Evolutionary conservation across 2,329 filamentous ascomycete genomes (phyloP).

Genomic region (Cercospora citrullina): DNA sequence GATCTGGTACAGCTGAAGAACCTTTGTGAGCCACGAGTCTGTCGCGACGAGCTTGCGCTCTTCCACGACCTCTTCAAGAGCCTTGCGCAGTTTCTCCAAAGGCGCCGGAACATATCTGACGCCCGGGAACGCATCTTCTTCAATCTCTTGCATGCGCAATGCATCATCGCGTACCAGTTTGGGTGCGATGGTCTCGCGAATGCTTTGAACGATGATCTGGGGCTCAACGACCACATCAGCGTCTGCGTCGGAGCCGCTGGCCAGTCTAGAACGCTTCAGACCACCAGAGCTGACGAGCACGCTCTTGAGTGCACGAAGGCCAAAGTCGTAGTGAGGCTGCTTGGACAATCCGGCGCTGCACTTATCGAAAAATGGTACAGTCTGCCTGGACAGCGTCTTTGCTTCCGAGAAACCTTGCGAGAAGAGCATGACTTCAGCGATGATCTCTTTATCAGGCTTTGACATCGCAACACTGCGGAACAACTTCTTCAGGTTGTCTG

Average conservation of each 20-base stretch:
- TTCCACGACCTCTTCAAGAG: slow-evolving; percentile 77
- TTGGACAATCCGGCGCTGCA: slow-evolving; percentile 81
- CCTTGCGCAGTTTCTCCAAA: slow-evolving; percentile 72
- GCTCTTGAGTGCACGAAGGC: slow-evolving; percentile 94
- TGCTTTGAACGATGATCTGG: slow-evolving; percentile 97
- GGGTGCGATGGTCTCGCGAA: slow-evolving; percentile 96
- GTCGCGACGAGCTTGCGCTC: slow-evolving; percentile 87
- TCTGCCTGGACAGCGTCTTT: slow-evolving; percentile 89
- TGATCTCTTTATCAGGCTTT: slow-evolving; percentile 98
- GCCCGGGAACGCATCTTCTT: slow-evolving; percentile 84
- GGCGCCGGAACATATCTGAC: slow-evolving; percentile 91
- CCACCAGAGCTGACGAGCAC: slow-evolving; percentile 97
- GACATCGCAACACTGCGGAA: slow-evolving; percentile 99
- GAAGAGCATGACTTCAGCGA: slow-evolving; percentile 99
- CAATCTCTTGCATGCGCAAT: slow-evolving; percentile 80
- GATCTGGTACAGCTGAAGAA: slow-evolving; percentile 95
- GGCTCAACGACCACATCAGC: slow-evolving; percentile 76
- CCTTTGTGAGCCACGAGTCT: slow-evolving; percentile 96
- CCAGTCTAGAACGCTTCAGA: slow-evolving; percentile 81
- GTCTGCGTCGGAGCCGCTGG: slow-evolving; percentile 54
- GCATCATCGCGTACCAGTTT: slow-evolving; percentile 94
- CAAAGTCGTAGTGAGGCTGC: slow-evolving; percentile 98
- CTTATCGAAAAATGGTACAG: slow-evolving; percentile 96
- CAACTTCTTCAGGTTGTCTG: slow-evolving; percentile 98
- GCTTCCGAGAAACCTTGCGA: slow-evolving; percentile 98